Percentiles rank a stretch among this genome's conserved stretches.
These are phyloP conservation scores for Termitomyces sp. DNA, from an alignment of 768 basidiomycete genomes.

Conservation along the genomic window DNA sequence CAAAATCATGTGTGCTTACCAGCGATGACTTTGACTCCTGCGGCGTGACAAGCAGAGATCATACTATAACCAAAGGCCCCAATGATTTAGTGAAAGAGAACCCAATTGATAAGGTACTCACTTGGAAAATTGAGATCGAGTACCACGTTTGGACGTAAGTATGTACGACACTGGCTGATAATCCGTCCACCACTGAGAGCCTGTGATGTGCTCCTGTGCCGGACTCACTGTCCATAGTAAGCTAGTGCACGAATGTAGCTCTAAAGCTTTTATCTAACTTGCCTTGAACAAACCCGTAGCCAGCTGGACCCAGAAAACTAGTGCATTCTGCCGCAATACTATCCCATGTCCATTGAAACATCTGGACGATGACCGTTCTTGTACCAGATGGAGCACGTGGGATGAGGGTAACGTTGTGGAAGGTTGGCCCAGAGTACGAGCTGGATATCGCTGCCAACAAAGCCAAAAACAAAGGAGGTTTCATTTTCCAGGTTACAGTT, in stretches of 20 bases:
- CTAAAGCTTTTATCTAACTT: constrained; percentile 5
- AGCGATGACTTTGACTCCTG: constrained; percentile 53
- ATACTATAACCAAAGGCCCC: constrained; percentile 24
- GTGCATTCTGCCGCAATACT: constrained; percentile 61
- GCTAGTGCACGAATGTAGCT: not conserved
- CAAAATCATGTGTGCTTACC: constrained; percentile 23
- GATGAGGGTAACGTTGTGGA: constrained; percentile 2
- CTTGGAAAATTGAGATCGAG: constrained; percentile 45
- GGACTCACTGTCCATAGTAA: constrained; percentile 33
- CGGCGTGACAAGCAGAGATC: constrained; percentile 45
- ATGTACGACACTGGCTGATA: constrained; percentile 67
- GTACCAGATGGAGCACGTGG: constrained; percentile 21
- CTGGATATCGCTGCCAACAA: constrained; percentile 1
- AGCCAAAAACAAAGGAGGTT: not conserved
- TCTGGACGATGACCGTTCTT: constrained; percentile 57
- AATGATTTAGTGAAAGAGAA: not conserved
- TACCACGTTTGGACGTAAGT: constrained; percentile 61
- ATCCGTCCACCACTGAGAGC: constrained; percentile 70
- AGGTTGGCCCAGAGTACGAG: constrained; percentile 4
- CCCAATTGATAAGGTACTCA: constrained; percentile 9
- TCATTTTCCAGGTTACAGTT: constrained; percentile 4
- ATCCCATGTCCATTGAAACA: constrained; percentile 67
- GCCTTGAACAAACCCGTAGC: constrained; percentile 71
- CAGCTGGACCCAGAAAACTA: constrained; percentile 62
- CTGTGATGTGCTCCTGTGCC: constrained; percentile 52